A percentile compares a stretch with the other conserved stretches of the same genome.
Evolutionary conservation across 148 eudicot genomes (phyloP).

Genomic region (Selenicereus undatus): DNA sequence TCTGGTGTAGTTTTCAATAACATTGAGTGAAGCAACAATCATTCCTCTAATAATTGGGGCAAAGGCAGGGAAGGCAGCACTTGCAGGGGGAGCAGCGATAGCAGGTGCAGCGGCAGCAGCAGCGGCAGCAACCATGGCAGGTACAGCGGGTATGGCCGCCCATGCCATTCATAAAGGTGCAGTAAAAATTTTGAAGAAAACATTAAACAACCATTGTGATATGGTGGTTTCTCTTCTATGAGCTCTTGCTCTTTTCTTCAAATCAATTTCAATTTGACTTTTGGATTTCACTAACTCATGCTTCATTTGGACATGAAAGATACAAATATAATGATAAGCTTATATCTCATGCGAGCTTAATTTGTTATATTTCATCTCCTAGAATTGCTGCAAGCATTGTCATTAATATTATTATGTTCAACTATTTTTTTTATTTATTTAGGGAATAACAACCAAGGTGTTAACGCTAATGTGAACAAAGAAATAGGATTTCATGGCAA

Average conservation of each 20-base stretch:
- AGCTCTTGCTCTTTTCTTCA: too few relatives aligned
- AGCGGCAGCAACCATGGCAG: neutral
- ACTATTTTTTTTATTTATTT: too few relatives aligned
- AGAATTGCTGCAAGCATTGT: neutral
- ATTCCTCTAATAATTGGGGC: neutral
- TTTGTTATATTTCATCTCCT: too few relatives aligned
- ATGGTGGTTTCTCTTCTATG: too few relatives aligned
- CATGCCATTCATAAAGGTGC: too few relatives aligned
- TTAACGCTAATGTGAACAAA: too few relatives aligned
- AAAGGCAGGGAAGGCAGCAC: neutral
- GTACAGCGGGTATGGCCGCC: neutral
- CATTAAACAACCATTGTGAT: neutral
- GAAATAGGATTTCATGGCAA: neutral
- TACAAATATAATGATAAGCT: too few relatives aligned
- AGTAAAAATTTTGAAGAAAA: neutral
- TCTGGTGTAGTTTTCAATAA: neutral
- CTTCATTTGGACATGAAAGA: too few relatives aligned
- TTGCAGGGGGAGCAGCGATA: neutral
- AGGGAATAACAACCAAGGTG: neutral
- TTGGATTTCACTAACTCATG: too few relatives aligned
- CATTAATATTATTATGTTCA: too few relatives aligned
- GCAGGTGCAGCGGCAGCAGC: neutral
- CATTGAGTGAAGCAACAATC: neutral
- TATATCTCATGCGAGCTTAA: too few relatives aligned
- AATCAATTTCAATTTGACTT: too few relatives aligned